phyloP scores from a whole-genome alignment of 345 rosid species.

The Crucihimalaya himalaica region DNA sequence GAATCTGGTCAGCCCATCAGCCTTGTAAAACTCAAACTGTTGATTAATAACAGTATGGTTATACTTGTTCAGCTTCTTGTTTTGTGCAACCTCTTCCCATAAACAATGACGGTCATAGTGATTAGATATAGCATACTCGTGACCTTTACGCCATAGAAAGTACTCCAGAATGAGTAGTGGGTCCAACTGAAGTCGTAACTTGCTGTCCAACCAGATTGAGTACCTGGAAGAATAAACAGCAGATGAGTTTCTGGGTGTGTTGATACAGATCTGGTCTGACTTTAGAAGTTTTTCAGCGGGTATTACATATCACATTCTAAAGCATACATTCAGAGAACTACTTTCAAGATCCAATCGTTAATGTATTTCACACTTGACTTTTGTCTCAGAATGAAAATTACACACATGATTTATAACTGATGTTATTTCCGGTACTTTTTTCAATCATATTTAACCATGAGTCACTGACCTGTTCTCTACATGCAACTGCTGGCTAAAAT shows the following conservation, averaged over 20 bases:
- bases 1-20: slow-evolving; percentile 85
- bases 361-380: slow-evolving; percentile 3
- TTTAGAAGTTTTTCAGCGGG: neutral
- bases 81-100: slow-evolving; percentile 97
- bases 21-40: slow-evolving; percentile 79
- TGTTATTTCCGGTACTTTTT: neutral
- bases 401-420: neutral
- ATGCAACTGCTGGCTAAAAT: neutral
- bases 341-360: slow-evolving; percentile 2
- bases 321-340: slow-evolving; percentile 5
- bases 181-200: slow-evolving; percentile 85
- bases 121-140: slow-evolving; percentile 91
- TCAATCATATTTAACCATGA: neutral
- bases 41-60: slow-evolving; percentile 83
- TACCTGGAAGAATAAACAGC: slow-evolving; percentile 55
- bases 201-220: slow-evolving; percentile 99
- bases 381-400: neutral
- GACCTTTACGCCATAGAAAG: slow-evolving; percentile 93
- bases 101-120: slow-evolving; percentile 95
- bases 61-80: slow-evolving; percentile 91
- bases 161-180: slow-evolving; percentile 84
- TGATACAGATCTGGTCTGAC: slow-evolving; percentile 8
- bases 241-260: neutral
- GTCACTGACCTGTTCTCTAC: neutral
- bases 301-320: neutral